Percentiles rank a stretch among this genome's conserved stretches.
Evolutionary conservation across 2,329 filamentous ascomycete species (phyloP).

Genomic region (Grosmannia huntii): DNA sequence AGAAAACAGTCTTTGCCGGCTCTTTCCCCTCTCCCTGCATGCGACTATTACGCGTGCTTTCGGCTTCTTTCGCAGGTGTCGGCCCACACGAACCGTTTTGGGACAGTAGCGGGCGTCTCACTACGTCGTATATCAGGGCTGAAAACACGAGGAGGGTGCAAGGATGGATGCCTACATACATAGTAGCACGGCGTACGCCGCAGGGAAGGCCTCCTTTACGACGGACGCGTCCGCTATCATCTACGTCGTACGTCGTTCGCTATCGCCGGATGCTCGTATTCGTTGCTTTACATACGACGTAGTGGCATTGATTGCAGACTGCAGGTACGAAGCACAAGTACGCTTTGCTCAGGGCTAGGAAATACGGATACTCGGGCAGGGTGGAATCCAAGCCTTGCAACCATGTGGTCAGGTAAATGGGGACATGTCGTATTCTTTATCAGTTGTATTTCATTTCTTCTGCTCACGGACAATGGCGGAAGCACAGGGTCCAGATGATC

Average conservation of each 20-base stretch:
- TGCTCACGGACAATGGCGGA: background rate
- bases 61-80: background rate
- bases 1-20: background rate
- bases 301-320: background rate
- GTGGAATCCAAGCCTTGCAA: background rate
- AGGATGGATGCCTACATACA: too few relatives aligned
- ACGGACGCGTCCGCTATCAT: too few relatives aligned
- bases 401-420: background rate
- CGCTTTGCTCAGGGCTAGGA: background rate
- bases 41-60: background rate
- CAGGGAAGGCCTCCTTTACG: too few relatives aligned
- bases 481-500: conserved; percentile 5
- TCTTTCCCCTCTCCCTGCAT: background rate
- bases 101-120: background rate
- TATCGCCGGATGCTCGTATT: background rate
- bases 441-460: background rate
- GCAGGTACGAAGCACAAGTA: background rate
- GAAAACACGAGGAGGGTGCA: background rate
- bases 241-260: background rate
- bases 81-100: background rate
- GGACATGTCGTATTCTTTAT: background rate
- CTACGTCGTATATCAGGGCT: background rate
- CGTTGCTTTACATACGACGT: too few relatives aligned
- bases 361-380: background rate
- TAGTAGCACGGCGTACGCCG: too few relatives aligned